Evolutionary conservation across 225 moss, liverwort and hornwort species (phyloP).

Genomic region (Lunularia cruciata): DNA sequence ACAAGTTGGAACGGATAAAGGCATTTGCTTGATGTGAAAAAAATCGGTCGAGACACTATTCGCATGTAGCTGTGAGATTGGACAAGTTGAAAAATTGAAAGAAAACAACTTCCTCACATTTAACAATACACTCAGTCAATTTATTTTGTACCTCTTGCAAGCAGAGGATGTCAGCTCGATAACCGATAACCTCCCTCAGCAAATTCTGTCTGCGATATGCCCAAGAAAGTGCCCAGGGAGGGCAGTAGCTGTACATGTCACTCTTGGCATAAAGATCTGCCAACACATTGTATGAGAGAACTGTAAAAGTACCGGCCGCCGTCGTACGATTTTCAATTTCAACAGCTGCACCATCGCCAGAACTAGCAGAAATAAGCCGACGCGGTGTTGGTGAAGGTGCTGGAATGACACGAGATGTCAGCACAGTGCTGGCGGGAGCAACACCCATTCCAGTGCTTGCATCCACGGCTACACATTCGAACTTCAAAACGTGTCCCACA

Average conservation of each 20-base stretch:
- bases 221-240: slow-evolving; percentile 82
- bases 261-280: slow-evolving; percentile 75
- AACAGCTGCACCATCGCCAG: slow-evolving; percentile 59
- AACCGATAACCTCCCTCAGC: slow-evolving; percentile 70
- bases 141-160: slow-evolving; percentile 69
- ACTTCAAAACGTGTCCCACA: slow-evolving; percentile 69
- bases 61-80: too few relatives aligned
- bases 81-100: too few relatives aligned
- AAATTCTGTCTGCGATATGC: slow-evolving; percentile 75
- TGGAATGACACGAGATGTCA: slow-evolving; percentile 90
- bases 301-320: slow-evolving; percentile 63
- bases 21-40: neutral
- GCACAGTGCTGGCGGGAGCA: slow-evolving; percentile 70
- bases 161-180: slow-evolving; percentile 81
- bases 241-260: slow-evolving; percentile 83
- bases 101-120: too few relatives aligned
- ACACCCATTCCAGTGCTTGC: slow-evolving; percentile 68
- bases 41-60: neutral
- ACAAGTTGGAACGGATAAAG: neutral
- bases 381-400: slow-evolving; percentile 95
- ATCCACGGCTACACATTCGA: slow-evolving; percentile 80
- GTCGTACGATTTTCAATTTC: slow-evolving; percentile 57
- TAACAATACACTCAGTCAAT: too few relatives aligned
- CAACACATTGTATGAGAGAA: slow-evolving; percentile 81
- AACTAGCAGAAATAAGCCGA: slow-evolving; percentile 64